phyloP scores from a whole-genome alignment of 108 stramenopile genomes.

The Nitzschia sp. region DNA sequence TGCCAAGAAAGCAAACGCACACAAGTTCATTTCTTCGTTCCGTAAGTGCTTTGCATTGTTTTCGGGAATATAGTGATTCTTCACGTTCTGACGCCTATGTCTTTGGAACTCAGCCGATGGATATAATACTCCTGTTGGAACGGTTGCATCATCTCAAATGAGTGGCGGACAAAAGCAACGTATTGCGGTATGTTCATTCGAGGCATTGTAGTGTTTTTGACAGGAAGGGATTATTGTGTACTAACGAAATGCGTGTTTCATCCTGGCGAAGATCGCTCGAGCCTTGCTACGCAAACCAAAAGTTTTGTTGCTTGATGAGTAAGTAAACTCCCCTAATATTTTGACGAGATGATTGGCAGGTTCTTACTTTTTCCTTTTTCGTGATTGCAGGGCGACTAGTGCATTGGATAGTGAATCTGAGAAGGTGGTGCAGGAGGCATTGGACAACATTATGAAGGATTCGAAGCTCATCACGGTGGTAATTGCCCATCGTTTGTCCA shows the following conservation, averaged over 20 bases:
- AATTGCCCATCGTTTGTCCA: constrained; percentile 78
- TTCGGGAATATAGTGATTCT: too few species aligned
- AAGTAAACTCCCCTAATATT: neutral
- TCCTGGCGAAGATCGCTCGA: constrained; percentile 53
- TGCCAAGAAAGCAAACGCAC: constrained; percentile 71
- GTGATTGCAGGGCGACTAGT: constrained; percentile 49
- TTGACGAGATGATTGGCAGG: neutral
- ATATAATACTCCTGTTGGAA: constrained; percentile 45
- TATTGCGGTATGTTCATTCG: constrained; percentile 47
- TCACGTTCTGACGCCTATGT: too few species aligned
- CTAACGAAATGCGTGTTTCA: too few species aligned
- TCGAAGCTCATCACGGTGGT: constrained; percentile 50
- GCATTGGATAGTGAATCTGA: constrained; percentile 73
- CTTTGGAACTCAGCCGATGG: constrained; percentile 23
- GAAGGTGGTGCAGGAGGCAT: constrained; percentile 71
- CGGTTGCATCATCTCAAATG: constrained; percentile 16
- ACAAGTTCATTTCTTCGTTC: constrained; percentile 57
- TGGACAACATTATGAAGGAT: constrained; percentile 58
- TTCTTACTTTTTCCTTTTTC: neutral
- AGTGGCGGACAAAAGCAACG: constrained; percentile 64
- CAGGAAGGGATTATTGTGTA: neutral
- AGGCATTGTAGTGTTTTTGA: constrained; percentile 14
- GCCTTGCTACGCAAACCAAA: constrained; percentile 52
- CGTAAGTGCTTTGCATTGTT: constrained; percentile 1
- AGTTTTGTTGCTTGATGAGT: constrained; percentile 59